These are phyloP conservation scores for Xylariaceae sp. DNA, from an alignment of 2,329 filamentous ascomycete species.

Conservation along the genomic window DNA sequence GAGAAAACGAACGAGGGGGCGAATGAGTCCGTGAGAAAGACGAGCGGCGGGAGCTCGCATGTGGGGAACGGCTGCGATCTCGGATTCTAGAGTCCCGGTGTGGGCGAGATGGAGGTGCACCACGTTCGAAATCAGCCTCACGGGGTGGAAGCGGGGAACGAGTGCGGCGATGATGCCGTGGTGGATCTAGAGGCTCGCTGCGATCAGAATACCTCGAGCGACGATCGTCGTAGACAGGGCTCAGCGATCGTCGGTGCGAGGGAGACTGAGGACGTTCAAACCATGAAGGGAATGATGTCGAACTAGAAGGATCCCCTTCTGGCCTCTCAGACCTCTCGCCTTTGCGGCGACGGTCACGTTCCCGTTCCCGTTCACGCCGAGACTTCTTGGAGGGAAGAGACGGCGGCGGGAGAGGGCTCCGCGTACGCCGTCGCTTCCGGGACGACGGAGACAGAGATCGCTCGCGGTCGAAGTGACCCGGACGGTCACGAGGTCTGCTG, in stretches of 20 bases:
- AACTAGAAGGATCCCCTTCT: constrained; percentile 17
- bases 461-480: constrained; percentile 25
- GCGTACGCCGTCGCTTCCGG: constrained; percentile 34
- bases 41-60: constrained; percentile 21
- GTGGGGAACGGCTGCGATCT: constrained; percentile 21
- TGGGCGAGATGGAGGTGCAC: constrained; percentile 10
- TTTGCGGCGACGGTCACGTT: constrained; percentile 22
- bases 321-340: constrained; percentile 15
- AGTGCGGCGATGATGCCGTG: constrained; percentile 16
- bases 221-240: constrained; percentile 16
- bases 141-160: constrained; percentile 20
- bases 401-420: constrained; percentile 30
- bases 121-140: constrained; percentile 15
- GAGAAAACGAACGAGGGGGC: constrained; percentile 16
- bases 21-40: constrained; percentile 24
- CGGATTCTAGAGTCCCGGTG: constrained; percentile 16
- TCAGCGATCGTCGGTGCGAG: constrained; percentile 19
- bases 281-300: constrained; percentile 11
- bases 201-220: constrained; percentile 18
- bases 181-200: constrained; percentile 14
- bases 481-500: constrained; percentile 27
- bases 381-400: constrained; percentile 35
- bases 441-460: constrained; percentile 29
- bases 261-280: constrained; percentile 13
- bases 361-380: constrained; percentile 27